A percentile compares a stretch with the other conserved stretches of the same genome.
Evolutionary conservation across 2,329 filamentous ascomycete genomes (phyloP).

Genomic region (Verticillium isaacii): DNA sequence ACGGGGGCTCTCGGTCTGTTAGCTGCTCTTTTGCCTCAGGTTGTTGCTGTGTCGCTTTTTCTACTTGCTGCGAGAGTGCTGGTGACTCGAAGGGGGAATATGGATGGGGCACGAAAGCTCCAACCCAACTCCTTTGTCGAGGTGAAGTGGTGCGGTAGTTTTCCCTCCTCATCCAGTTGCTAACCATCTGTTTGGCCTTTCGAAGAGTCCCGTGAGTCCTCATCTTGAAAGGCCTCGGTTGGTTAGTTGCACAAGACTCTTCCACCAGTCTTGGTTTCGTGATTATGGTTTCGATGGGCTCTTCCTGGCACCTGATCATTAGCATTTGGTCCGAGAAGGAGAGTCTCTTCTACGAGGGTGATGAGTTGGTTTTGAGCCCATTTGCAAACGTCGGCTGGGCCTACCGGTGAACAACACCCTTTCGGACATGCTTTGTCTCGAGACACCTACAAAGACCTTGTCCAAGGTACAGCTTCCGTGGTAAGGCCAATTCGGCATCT

Average conservation of each 20-base stretch:
- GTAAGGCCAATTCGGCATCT: too few species aligned
- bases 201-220: neutral
- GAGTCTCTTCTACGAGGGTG: too few species aligned
- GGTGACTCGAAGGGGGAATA: neutral
- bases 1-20: neutral
- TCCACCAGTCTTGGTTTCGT: neutral
- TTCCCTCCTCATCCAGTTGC: neutral
- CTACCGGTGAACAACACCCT: too few species aligned
- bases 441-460: too few species aligned
- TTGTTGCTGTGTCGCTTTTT: neutral
- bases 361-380: too few species aligned
- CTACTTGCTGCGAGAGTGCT: neutral
- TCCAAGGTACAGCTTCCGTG: too few species aligned
- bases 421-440: too few species aligned
- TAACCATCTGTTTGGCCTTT: neutral
- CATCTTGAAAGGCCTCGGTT: neutral
- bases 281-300: too few species aligned
- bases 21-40: neutral
- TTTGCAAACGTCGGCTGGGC: too few species aligned
- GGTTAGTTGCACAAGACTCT: neutral
- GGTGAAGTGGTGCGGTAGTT: neutral
- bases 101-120: neutral
- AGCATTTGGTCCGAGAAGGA: too few species aligned
- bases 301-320: too few species aligned
- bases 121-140: neutral